Evolutionary conservation across 2,329 filamentous ascomycete genomes (phyloP), one percentile per base, ranked within the genome.

Genomic region (Penicillium brevicompactum): DNA sequence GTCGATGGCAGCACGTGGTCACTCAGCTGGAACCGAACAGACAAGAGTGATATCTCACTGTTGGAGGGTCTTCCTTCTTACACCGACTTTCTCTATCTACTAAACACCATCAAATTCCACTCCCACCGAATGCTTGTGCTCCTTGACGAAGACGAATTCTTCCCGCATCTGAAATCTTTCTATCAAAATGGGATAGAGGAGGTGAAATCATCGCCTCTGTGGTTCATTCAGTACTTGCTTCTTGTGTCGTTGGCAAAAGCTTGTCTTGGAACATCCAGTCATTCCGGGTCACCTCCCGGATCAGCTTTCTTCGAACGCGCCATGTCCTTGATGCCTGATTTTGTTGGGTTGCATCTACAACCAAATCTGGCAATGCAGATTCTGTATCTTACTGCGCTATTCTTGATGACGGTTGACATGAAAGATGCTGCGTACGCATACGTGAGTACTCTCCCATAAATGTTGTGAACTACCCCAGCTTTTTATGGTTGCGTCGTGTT

Each of bases 1-100:
- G 41, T 53, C 14, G 55, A 57, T 50, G 46, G 46, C 22, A 49
- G 38, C 32, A 53, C 55, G 14, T 53, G 55, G 55, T 41, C 53
- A 34, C 32, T 57, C 9, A 47, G 40, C 27, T 57, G 50, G 55
- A 38, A 24, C 6, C 50, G 50, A 11, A 42, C 45, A 9, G 41
- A 34, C 21, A 10, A 53, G 21, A 32, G 34, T 13, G 27, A 42
- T 32, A 11, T 22, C 8, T 46, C 38, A 11, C 10, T 51, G 9
- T 14, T 55, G 27, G 55, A 47, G 41, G 55, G 18, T 6, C 45
- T 57, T 7, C 55, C 55, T 6, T 53, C 50, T 16, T 22, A 49
- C 14, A 30, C 49, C 40, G 54, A 57, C 44, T 49, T 48, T 21
- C n/a, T 49, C 18, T 49, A 53, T 34, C 38, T 57, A 16, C 31